phyloP scores from a whole-genome alignment of 257 asterid genomes.

The Ajuga chamaepitys region DNA sequence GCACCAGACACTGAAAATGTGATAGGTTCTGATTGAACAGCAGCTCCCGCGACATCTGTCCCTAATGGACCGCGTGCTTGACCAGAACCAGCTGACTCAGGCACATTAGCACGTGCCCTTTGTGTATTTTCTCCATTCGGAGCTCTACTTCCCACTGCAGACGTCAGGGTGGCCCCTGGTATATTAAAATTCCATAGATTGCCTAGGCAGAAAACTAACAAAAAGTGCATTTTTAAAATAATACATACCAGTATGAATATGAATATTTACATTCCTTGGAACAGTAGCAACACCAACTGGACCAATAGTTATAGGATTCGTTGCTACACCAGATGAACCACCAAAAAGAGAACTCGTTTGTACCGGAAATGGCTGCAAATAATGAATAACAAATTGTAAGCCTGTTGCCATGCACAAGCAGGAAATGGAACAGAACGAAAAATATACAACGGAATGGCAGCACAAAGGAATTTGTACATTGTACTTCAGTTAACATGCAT shows the following conservation, averaged over 20 bases:
- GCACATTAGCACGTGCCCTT: conserved; percentile 35
- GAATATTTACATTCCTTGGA: conserved; percentile 81
- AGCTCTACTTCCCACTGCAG: conserved; percentile 43
- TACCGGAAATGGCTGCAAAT: conserved; percentile 84
- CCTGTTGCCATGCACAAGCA: background rate
- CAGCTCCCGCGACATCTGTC: conserved; percentile 19
- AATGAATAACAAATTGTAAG: conserved; percentile 2
- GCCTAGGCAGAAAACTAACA: background rate
- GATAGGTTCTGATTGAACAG: conserved; percentile 36
- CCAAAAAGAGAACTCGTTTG: conserved; percentile 75
- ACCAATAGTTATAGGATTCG: conserved; percentile 42
- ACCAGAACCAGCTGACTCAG: conserved; percentile 36
- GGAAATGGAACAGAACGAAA: background rate
- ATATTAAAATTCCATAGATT: background rate
- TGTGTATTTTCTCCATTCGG: conserved; percentile 45
- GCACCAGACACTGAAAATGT: conserved; percentile 33
- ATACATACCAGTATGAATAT: conserved; percentile 70
- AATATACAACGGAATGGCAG: background rate
- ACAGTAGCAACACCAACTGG: conserved; percentile 47
- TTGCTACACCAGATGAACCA: conserved; percentile 33
- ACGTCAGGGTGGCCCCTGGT: conserved; percentile 40
- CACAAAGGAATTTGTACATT: background rate
- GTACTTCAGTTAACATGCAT: background rate
- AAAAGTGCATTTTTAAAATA: background rate
- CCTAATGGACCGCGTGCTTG: conserved; percentile 36